phyloP scores from a whole-genome alignment of 306 rosid species.

The Erythrophleum fordii region DNA sequence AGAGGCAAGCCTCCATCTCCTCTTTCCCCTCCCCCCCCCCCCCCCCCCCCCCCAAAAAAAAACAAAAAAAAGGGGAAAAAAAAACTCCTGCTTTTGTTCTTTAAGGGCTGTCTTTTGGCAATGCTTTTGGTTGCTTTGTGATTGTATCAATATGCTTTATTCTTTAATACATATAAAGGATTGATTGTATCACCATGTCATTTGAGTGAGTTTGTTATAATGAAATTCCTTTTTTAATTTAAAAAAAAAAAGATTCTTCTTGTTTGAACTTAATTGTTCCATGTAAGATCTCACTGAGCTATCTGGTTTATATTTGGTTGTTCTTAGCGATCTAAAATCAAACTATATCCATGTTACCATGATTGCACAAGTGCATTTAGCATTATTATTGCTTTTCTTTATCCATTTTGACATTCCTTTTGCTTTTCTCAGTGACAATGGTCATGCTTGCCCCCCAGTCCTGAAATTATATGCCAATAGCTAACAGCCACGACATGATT shows the following conservation, averaged over 20 bases:
- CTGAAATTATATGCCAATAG: too few species aligned
- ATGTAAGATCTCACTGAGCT: background rate
- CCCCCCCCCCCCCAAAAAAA: too few species aligned
- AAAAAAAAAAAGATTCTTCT: background rate
- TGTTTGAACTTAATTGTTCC: constrained; percentile 9
- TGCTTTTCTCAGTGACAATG: background rate
- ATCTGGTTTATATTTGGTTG: constrained; percentile 8
- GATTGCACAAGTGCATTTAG: background rate
- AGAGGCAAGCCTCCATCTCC: constrained; percentile 62
- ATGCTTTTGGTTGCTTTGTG: constrained; percentile 19
- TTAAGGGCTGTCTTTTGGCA: constrained; percentile 31
- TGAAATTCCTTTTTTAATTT: too few species aligned
- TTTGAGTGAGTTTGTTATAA: constrained; percentile 9
- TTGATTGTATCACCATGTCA: constrained; percentile 12
- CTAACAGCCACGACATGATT: too few species aligned
- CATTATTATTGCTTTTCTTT: constrained; percentile 10
- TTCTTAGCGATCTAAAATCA: constrained; percentile 20
- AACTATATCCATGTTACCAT: constrained; percentile 9
- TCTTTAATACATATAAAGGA: background rate
- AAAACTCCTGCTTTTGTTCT: background rate
- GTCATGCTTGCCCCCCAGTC: too few species aligned
- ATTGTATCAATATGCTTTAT: background rate
- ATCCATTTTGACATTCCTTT: background rate
- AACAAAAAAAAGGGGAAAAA: too few species aligned
- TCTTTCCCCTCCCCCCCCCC: background rate